phyloP scores from a whole-genome alignment of 2,329 filamentous ascomycete genomes.

The Ciborinia camelliae region DNA sequence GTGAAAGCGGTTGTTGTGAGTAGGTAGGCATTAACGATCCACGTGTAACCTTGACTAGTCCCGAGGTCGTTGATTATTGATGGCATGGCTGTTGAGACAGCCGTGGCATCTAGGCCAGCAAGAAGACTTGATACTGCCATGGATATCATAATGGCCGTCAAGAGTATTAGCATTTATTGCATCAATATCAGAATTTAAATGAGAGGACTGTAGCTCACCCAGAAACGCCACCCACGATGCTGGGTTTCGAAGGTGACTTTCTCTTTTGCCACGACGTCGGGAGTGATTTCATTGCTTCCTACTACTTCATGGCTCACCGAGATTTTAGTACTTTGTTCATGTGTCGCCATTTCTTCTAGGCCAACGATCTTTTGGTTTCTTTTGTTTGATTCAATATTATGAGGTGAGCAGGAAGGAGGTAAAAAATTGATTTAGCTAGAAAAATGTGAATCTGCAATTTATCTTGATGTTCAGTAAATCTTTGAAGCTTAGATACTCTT shows the following conservation, averaged over 20 bases:
- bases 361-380: no score
- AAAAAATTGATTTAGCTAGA: no score
- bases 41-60: constrained; percentile 5
- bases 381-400: no score
- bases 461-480: no score
- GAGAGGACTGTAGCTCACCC: not conserved
- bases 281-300: no score
- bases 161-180: not conserved
- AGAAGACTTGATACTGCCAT: not conserved
- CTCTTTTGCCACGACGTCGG: not conserved
- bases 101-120: constrained; percentile 5
- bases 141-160: not conserved
- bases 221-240: not conserved
- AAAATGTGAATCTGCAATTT: no score
- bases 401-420: no score
- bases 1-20: constrained; percentile 15
- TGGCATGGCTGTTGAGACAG: constrained; percentile 4
- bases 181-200: not conserved
- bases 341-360: no score
- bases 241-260: not conserved
- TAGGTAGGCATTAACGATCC: constrained; percentile 20
- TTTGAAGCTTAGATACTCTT: no score
- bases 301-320: no score
- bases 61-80: not conserved
- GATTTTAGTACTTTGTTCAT: no score